Conservation (phyloP, 2,329 filamentous ascomycete genomes). For the Neonectria hederae region DNA sequence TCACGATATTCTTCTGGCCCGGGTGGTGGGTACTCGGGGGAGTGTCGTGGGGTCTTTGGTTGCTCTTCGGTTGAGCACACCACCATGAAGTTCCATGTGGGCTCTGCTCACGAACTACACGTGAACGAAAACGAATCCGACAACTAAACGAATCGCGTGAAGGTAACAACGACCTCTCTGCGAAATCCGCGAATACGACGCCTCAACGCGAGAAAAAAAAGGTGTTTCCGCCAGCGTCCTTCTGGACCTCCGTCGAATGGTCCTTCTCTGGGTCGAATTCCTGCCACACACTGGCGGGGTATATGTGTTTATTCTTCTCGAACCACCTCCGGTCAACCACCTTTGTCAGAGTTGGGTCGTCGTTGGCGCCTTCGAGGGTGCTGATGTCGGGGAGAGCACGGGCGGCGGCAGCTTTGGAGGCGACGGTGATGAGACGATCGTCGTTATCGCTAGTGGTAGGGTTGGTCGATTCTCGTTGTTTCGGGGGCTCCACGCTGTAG, state of each 20-base stretch:
- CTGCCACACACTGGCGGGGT: conserved; percentile 94
- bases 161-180: conserved; percentile 2
- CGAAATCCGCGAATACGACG: conserved; percentile 13
- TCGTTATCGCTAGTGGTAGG: background rate
- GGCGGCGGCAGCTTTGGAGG: conserved; percentile 50
- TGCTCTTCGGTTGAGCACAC: conserved; percentile 46
- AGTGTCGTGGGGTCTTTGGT: conserved; percentile 47
- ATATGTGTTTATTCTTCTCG: conserved; percentile 97
- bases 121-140: conserved; percentile 18
- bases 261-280: conserved; percentile 92
- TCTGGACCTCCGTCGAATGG: conserved; percentile 78
- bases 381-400: conserved; percentile 57
- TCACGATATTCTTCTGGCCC: conserved; percentile 65
- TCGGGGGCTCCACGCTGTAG: conserved; percentile 66
- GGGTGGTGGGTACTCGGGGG: conserved; percentile 62
- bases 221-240: conserved; percentile 88
- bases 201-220: conserved; percentile 79
- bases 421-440: conserved; percentile 43
- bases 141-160: conserved; percentile 10
- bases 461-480: conserved; percentile 43
- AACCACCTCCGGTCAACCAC: conserved; percentile 98
- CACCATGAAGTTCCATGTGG: conserved; percentile 12
- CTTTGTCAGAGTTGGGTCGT: conserved; percentile 86
- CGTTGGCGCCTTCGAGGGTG: conserved; percentile 76
- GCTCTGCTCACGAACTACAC: conserved; percentile 19